phyloP scores from a whole-genome alignment of 2,329 filamentous ascomycete species.

The Tolypocladium ophioglossoides region DNA sequence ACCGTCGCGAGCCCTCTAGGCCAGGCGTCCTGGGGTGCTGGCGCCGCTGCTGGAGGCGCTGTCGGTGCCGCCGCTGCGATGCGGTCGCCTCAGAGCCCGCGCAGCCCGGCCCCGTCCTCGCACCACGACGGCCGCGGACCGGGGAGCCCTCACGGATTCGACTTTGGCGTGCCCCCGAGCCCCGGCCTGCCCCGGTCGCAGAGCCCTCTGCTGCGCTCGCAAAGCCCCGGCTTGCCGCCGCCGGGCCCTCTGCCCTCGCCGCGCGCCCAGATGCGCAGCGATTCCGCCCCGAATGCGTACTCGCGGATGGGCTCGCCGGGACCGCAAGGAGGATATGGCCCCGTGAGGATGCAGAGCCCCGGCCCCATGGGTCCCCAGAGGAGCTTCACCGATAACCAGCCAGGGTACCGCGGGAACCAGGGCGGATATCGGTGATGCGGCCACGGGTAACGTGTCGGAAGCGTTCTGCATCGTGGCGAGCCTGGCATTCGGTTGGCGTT shows the following conservation, averaged over 20 bases:
- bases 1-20: slow-evolving; percentile 7
- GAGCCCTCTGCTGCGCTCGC: slow-evolving; percentile 1
- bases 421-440: not conserved
- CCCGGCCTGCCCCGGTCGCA: not conserved
- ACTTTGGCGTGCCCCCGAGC: slow-evolving; percentile 7
- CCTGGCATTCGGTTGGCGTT: not conserved
- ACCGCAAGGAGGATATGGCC: slow-evolving; percentile 5
- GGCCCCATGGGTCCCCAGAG: slow-evolving; percentile 1
- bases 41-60: slow-evolving; percentile 1
- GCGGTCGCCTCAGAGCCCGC: not conserved
- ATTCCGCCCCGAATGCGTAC: slow-evolving; percentile 2
- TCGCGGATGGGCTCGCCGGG: slow-evolving; percentile 7
- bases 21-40: slow-evolving; percentile 4
- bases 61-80: not conserved
- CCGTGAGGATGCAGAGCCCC: slow-evolving; percentile 5
- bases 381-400: slow-evolving; percentile 7
- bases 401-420: not conserved
- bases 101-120: slow-evolving; percentile 5
- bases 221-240: slow-evolving; percentile 2
- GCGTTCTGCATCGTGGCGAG: not conserved
- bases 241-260: not conserved
- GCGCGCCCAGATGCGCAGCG: slow-evolving; percentile 3
- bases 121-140: not conserved
- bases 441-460: not conserved
- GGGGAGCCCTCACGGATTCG: slow-evolving; percentile 5